Evolutionary conservation across 192 early-diverging fungal species (phyloP).

Genomic region (Mortierella antarctica): DNA sequence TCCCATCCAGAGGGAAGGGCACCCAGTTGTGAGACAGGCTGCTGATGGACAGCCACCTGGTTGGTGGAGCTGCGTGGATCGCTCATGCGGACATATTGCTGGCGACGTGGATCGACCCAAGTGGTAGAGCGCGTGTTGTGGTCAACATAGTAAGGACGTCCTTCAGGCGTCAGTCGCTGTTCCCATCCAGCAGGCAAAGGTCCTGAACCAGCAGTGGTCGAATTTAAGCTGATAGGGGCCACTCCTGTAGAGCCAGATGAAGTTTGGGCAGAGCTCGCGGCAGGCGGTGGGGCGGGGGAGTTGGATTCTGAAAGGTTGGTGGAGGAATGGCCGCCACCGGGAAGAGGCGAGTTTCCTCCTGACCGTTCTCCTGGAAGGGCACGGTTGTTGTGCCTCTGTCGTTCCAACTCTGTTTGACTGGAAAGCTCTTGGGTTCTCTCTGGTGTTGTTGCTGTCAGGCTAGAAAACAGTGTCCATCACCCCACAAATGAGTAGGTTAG

Average conservation of each 20-base stretch:
- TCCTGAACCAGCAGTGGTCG: slow-evolving; percentile 75
- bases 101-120: slow-evolving; percentile 88
- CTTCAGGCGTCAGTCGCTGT: slow-evolving; percentile 81
- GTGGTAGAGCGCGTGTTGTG: slow-evolving; percentile 90
- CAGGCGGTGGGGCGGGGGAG: slow-evolving; percentile 42
- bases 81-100: slow-evolving; percentile 65
- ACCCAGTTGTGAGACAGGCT: slow-evolving; percentile 79
- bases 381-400: slow-evolving; percentile 82
- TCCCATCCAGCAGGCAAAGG: slow-evolving; percentile 89
- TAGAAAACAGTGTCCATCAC: slow-evolving; percentile 2
- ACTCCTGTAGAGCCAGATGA: slow-evolving; percentile 39
- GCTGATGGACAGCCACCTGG: slow-evolving; percentile 72
- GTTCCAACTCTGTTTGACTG: slow-evolving; percentile 76
- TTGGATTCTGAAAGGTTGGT: slow-evolving; percentile 30
- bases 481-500: not conserved
- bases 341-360: slow-evolving; percentile 42
- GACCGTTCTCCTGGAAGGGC: slow-evolving; percentile 76
- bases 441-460: slow-evolving; percentile 34
- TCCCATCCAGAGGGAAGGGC: slow-evolving; percentile 97
- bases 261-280: not conserved
- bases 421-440: slow-evolving; percentile 57
- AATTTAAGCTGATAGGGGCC: slow-evolving; percentile 59
- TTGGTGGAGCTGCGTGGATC: slow-evolving; percentile 59
- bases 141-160: slow-evolving; percentile 90
- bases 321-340: slow-evolving; percentile 20